Percentiles rank a stretch among this genome's conserved stretches.
These are phyloP conservation scores for Tuctoria greenei DNA, from an alignment of 176 grass and related monocot species.

Conservation along the genomic window DNA sequence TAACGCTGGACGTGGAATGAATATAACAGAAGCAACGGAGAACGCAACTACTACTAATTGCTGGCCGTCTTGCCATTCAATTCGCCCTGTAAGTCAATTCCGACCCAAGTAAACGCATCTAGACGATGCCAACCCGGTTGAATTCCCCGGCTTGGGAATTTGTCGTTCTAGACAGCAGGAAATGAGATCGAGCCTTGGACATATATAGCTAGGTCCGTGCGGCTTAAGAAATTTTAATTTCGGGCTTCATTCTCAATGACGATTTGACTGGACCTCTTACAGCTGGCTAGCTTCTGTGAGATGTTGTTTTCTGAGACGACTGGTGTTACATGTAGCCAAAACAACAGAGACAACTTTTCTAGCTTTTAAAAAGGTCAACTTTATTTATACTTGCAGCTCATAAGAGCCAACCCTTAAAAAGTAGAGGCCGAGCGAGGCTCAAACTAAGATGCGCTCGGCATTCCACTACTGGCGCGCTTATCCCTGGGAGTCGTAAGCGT, in stretches of 20 bases:
- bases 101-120: not conserved
- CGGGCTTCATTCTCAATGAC: too few relatives aligned
- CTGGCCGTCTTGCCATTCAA: not conserved
- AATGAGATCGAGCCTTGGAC: not conserved
- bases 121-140: not conserved
- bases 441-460: too few relatives aligned
- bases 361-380: not conserved
- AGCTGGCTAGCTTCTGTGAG: too few relatives aligned
- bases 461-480: not conserved
- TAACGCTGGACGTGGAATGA: not conserved
- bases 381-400: too few relatives aligned
- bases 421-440: too few relatives aligned
- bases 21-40: slow-evolving; percentile 1
- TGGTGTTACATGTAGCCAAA: too few relatives aligned
- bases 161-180: not conserved
- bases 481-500: too few relatives aligned
- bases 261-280: too few relatives aligned
- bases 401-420: too few relatives aligned
- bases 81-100: slow-evolving; percentile 16
- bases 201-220: not conserved
- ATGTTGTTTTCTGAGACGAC: too few relatives aligned
- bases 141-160: not conserved
- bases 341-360: not conserved
- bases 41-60: slow-evolving; percentile 16
- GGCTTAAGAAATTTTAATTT: not conserved